Base-by-base conservation (phyloP, 169 alveolate species). In the Cryptosporidium bovis region DNA sequence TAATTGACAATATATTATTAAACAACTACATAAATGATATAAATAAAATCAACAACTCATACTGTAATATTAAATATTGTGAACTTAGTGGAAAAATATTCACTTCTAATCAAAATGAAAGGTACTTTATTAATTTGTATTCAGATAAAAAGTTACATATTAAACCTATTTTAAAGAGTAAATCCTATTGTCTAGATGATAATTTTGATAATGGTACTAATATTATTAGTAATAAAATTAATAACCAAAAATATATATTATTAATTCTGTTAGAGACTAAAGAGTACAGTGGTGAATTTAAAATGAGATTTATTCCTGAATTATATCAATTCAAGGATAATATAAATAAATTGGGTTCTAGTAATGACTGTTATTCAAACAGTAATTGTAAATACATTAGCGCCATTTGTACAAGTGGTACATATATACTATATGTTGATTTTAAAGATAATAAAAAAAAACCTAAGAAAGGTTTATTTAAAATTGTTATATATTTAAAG, bases 21-120 rank as follows among this genome's bases (percentile, higher is more conserved):
- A 40, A 40, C 20, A 20, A 20, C 40, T 62, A 51, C 5, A 66
- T 66, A 12, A 40, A 8, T 40, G 48, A 40, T 40, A 3, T 40
- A 40, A 40, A 40, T 40, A 8, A 8, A 0, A 40, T 40, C 10
- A 6, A 6, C 4, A 40, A 8, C 10, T 40, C 48, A 40, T 7
- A 46, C 24, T 1, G 5, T 48, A 48, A 46, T 27, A 24, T 18
- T 50, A 16, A 1, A 31, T 51, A 51, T 18, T 29, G 2, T 1
- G 83, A 69, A 33, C 15, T 69, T 15, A 69, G 46, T 69, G 83
- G 83, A 31, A 69, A 69, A 53, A 56, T 69, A 24, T 20, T 69
- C 15, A n/a, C 31, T 33, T 33, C 29, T 36, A 69, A 69, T 40
- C 56, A n/a, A 48, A 53, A 15, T 69, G 83, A 69, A 53, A 69